phyloP scores from a whole-genome alignment of 2,329 filamentous ascomycete genomes.

The Sporothrix phasma region DNA sequence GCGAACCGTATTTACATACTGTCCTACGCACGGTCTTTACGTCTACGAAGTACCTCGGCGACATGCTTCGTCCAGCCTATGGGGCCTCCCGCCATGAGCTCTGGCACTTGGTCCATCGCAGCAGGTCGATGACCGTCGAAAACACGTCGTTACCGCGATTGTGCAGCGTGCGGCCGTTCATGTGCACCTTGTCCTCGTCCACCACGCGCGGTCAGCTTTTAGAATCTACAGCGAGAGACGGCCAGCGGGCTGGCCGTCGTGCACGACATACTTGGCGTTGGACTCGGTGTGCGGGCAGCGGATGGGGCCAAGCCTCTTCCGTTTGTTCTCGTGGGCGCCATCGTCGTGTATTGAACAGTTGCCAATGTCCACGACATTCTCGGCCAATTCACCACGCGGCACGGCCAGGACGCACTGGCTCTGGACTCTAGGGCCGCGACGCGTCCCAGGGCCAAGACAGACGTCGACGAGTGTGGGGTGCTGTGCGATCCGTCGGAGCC shows the following conservation, averaged over 20 bases:
- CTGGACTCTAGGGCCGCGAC: slow-evolving; percentile 22
- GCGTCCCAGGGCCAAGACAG: slow-evolving; percentile 28
- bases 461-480: slow-evolving; percentile 28
- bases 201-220: slow-evolving; percentile 27
- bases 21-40: not conserved
- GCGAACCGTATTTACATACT: not conserved
- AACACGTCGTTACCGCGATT: slow-evolving; percentile 28
- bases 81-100: slow-evolving; percentile 23
- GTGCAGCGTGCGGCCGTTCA: slow-evolving; percentile 27
- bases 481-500: slow-evolving; percentile 27
- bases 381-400: slow-evolving; percentile 15
- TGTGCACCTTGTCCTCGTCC: slow-evolving; percentile 23
- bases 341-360: not conserved
- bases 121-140: slow-evolving; percentile 24
- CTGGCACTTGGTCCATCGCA: slow-evolving; percentile 28
- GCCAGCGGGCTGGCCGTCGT: slow-evolving; percentile 26
- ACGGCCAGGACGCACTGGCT: slow-evolving; percentile 27
- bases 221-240: slow-evolving; percentile 29
- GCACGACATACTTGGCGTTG: slow-evolving; percentile 29
- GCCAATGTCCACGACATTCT: slow-evolving; percentile 19
- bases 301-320: slow-evolving; percentile 11
- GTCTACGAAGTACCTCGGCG: no score
- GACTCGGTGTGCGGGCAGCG: slow-evolving; percentile 25
- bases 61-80: no score
- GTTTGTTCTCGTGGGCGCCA: not conserved